Evolutionary conservation across 2,329 filamentous ascomycete genomes (phyloP).

Genomic region (Coleophoma eucalyptorum): DNA sequence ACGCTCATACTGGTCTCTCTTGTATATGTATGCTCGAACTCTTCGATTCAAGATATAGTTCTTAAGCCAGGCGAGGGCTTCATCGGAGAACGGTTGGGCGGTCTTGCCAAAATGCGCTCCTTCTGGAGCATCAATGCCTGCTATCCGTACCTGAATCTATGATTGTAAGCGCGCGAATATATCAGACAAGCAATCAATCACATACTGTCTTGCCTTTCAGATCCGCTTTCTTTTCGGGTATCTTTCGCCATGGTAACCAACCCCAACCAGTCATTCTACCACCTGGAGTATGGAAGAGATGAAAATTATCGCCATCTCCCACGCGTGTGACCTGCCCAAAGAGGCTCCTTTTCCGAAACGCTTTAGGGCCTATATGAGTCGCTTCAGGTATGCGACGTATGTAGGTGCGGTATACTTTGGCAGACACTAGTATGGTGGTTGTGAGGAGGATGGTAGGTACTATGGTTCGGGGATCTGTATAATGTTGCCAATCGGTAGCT

Average conservation of each 20-base stretch:
- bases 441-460: constrained; percentile 51
- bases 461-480: constrained; percentile 50
- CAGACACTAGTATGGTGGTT: constrained; percentile 46
- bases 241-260: constrained; percentile 70
- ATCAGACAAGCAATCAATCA: constrained; percentile 6
- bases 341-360: constrained; percentile 72
- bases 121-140: constrained; percentile 92
- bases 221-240: constrained; percentile 65
- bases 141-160: constrained; percentile 83
- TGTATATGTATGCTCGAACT: constrained; percentile 80
- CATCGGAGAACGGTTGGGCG: constrained; percentile 77
- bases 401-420: constrained; percentile 68
- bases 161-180: neutral
- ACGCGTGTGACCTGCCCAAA: constrained; percentile 89
- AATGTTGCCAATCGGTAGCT: constrained; percentile 48
- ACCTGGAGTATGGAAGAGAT: constrained; percentile 92
- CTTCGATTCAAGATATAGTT: constrained; percentile 66
- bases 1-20: constrained; percentile 86
- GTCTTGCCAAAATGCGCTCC: constrained; percentile 86
- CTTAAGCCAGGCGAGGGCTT: constrained; percentile 80
- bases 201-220: constrained; percentile 75
- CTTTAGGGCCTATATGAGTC: constrained; percentile 67
- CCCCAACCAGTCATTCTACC: constrained; percentile 85
- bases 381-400: constrained; percentile 81
- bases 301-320: constrained; percentile 94